phyloP scores from a whole-genome alignment of 2,329 filamentous ascomycete species.

The Aplosporella prunicola region DNA sequence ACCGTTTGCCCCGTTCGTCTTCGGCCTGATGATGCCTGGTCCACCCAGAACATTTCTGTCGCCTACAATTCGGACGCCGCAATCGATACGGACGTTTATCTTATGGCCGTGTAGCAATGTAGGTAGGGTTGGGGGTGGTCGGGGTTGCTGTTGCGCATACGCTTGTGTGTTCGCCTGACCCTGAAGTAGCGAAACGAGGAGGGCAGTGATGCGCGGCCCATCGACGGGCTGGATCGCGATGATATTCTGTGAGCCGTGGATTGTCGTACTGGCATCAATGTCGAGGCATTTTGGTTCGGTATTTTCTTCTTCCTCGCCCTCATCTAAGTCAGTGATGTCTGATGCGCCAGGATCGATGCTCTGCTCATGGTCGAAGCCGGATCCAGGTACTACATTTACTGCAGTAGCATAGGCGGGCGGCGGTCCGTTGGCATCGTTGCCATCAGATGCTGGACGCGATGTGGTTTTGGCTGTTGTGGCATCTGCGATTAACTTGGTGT shows the following conservation, averaged over 20 bases:
- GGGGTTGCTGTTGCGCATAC: background rate
- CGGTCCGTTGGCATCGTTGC: background rate
- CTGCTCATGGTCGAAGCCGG: background rate
- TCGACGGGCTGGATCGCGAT: conserved; percentile 35
- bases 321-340: background rate
- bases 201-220: conserved; percentile 35
- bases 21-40: too few species aligned
- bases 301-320: background rate
- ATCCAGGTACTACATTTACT: background rate
- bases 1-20: too few species aligned
- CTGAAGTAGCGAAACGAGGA: conserved; percentile 37
- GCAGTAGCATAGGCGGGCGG: conserved; percentile 1
- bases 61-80: conserved; percentile 27
- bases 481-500: conserved; percentile 8
- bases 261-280: conserved; percentile 40
- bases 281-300: conserved; percentile 25
- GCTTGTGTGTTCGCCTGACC: conserved; percentile 22
- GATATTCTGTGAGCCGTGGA: conserved; percentile 42
- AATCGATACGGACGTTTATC: conserved; percentile 10
- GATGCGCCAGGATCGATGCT: background rate
- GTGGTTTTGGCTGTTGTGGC: background rate
- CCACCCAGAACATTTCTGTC: conserved; percentile 29
- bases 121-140: background rate
- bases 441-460: background rate
- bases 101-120: background rate